Percentiles rank a stretch among this genome's conserved stretches.
phyloP scores from a whole-genome alignment of 306 rosid genomes.

The Bauhinia variegata region DNA sequence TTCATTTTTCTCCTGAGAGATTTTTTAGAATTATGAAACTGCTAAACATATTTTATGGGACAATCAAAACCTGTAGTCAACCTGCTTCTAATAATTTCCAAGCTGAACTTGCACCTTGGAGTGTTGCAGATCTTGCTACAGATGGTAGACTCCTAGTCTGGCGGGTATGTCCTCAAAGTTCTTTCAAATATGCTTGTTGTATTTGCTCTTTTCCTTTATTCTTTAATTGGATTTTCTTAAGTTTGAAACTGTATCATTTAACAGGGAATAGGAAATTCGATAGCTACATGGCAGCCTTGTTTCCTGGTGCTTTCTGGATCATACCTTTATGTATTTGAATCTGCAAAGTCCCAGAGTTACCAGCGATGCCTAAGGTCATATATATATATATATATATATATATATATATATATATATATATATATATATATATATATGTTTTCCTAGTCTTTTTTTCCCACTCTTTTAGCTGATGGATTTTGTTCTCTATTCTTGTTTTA shows the following conservation, averaged over 20 bases:
- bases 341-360: slow-evolving; percentile 70
- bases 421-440: no score
- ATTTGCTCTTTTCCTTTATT: slow-evolving; percentile 6
- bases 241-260: slow-evolving; percentile 28
- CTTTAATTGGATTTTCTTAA: background rate
- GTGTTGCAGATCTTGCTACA: slow-evolving; percentile 64
- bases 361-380: slow-evolving; percentile 88
- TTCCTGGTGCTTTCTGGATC: slow-evolving; percentile 75
- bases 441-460: slow-evolving; percentile 16
- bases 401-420: no score
- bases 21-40: slow-evolving; percentile 73
- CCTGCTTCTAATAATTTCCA: slow-evolving; percentile 54
- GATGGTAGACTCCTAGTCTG: slow-evolving; percentile 90
- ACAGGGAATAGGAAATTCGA: slow-evolving; percentile 95
- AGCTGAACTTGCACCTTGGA: slow-evolving; percentile 67
- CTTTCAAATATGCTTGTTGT: slow-evolving; percentile 6
- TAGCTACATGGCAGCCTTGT: slow-evolving; percentile 94
- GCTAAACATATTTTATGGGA: slow-evolving; percentile 57
- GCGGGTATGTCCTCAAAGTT: slow-evolving; percentile 59
- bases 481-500: no score
- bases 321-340: slow-evolving; percentile 77
- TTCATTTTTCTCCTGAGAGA: slow-evolving; percentile 91
- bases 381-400: no score
- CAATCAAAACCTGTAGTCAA: slow-evolving; percentile 66
- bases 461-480: no score